Evolutionary conservation across 2,329 filamentous ascomycete species (phyloP).

Genomic region (Gnomoniopsis smithogilvyi): DNA sequence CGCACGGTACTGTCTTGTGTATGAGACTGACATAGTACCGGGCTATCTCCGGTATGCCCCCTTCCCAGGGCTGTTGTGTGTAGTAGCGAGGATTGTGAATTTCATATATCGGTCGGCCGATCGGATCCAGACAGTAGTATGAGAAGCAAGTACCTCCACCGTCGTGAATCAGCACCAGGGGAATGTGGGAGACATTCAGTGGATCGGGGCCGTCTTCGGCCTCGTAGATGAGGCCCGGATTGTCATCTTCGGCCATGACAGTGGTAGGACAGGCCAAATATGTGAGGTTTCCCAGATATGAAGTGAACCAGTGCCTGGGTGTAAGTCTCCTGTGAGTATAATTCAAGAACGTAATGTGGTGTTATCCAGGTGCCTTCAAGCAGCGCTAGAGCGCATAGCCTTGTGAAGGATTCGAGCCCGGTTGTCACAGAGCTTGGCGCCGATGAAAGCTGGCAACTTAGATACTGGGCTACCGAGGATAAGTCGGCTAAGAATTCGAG

Average conservation of each 20-base stretch:
- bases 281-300: not conserved
- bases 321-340: too few relatives aligned
- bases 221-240: slow-evolving; percentile 14
- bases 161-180: slow-evolving; percentile 57
- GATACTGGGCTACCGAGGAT: too few relatives aligned
- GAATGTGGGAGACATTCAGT: slow-evolving; percentile 20
- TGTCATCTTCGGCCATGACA: slow-evolving; percentile 8
- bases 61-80: slow-evolving; percentile 43
- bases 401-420: too few relatives aligned
- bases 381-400: too few relatives aligned
- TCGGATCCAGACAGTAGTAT: slow-evolving; percentile 50
- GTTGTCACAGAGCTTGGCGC: too few relatives aligned
- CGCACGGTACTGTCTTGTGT: slow-evolving; percentile 32
- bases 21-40: slow-evolving; percentile 45
- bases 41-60: slow-evolving; percentile 54
- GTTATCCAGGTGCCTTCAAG: too few relatives aligned
- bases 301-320: not conserved
- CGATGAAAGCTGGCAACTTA: too few relatives aligned
- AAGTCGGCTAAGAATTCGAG: too few relatives aligned
- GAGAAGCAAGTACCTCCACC: slow-evolving; percentile 58
- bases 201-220: slow-evolving; percentile 12
- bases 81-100: slow-evolving; percentile 54
- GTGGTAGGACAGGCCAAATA: not conserved
- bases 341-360: too few relatives aligned
- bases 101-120: slow-evolving; percentile 49